Conservation (phyloP, 257 asterid species). For the Nicotiana tabacum region DNA sequence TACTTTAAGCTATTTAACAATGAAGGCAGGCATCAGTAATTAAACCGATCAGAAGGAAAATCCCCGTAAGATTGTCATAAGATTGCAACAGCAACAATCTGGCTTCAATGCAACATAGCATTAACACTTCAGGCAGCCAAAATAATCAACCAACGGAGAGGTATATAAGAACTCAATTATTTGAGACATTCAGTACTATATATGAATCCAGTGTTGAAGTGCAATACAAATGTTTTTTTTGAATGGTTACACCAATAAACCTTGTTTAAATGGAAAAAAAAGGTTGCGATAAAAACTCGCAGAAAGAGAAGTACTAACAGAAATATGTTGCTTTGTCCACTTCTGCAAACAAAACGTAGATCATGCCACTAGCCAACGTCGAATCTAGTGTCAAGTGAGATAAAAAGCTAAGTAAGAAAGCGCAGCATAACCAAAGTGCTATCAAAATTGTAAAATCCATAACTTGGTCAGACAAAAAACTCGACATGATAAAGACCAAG, state of each 20-base stretch:
- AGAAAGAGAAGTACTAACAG: background rate
- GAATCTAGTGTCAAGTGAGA: conserved; percentile 15
- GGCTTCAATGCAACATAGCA: background rate
- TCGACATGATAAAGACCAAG: conserved; percentile 27
- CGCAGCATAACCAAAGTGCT: conserved; percentile 21
- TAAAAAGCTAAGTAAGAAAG: conserved; percentile 22
- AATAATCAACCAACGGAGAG: background rate
- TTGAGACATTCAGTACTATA: background rate
- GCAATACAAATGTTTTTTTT: background rate
- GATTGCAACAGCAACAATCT: background rate
- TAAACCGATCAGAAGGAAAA: background rate
- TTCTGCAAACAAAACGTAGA: background rate
- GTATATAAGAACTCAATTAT: background rate
- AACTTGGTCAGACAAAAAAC: conserved; percentile 20
- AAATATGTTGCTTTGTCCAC: background rate
- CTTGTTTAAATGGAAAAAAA: background rate
- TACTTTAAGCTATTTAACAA: background rate
- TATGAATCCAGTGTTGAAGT: background rate
- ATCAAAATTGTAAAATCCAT: conserved; percentile 42
- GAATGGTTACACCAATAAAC: background rate
- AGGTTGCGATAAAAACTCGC: background rate
- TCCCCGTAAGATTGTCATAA: background rate
- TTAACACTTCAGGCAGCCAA: background rate
- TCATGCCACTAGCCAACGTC: background rate
- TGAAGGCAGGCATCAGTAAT: too few relatives aligned